phyloP scores from a whole-genome alignment of 768 basidiomycete genomes.

The Suillus placidus region DNA sequence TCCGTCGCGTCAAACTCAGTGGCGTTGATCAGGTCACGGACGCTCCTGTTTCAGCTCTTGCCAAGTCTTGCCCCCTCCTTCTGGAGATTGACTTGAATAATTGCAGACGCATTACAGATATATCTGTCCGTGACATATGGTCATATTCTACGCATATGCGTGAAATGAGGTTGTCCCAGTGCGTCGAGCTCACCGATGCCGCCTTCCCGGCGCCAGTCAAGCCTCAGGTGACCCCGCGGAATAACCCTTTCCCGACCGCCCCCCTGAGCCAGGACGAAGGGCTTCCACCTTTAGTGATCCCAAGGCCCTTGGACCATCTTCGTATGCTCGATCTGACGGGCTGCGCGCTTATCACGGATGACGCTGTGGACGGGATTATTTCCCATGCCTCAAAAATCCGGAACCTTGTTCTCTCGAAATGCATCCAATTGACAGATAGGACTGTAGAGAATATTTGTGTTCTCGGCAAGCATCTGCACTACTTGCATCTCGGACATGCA shows the following conservation, averaged over 20 bases:
- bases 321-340: constrained; percentile 93
- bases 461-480: constrained; percentile 91
- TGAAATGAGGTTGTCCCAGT: constrained; percentile 86
- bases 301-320: constrained; percentile 75
- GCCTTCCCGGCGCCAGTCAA: constrained; percentile 80
- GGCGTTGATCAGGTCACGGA: constrained; percentile 79
- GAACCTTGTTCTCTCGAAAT: constrained; percentile 87
- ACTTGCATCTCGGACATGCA: constrained; percentile 94
- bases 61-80: constrained; percentile 78
- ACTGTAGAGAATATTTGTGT: constrained; percentile 82
- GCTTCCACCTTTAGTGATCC: constrained; percentile 67
- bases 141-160: constrained; percentile 78
- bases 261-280: constrained; percentile 40
- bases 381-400: constrained; percentile 81
- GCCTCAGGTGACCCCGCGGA: constrained; percentile 35
- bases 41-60: constrained; percentile 71
- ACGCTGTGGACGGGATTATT: constrained; percentile 81
- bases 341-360: constrained; percentile 79
- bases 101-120: constrained; percentile 77
- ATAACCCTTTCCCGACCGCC: constrained; percentile 43
- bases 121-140: constrained; percentile 84
- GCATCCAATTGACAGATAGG: constrained; percentile 74
- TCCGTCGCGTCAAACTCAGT: constrained; percentile 90
- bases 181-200: constrained; percentile 74
- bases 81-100: constrained; percentile 93